Conservation (phyloP, 768 basidiomycete genomes). For the Termitomyces sp. region DNA sequence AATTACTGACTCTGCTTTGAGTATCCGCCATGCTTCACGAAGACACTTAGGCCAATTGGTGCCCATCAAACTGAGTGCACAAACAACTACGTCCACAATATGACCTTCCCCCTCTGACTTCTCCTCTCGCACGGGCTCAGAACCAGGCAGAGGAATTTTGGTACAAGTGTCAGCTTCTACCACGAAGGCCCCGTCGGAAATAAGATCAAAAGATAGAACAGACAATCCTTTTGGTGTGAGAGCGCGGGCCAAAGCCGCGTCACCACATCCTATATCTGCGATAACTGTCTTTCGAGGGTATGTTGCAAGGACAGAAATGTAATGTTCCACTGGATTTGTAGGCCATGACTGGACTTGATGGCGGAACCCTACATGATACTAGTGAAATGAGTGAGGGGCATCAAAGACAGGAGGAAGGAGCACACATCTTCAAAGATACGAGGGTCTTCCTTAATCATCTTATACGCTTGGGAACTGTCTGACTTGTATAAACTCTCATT, state of each 20-base stretch:
- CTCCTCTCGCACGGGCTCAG: slow-evolving; percentile 37
- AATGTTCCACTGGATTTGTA: slow-evolving; percentile 84
- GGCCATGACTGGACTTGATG: slow-evolving; percentile 93
- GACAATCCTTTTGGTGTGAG: slow-evolving; percentile 63
- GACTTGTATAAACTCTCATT: slow-evolving; percentile 93
- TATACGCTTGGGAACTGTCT: slow-evolving; percentile 62
- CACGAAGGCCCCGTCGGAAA: slow-evolving; percentile 70
- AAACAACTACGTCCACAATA: slow-evolving; percentile 87
- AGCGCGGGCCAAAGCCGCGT: slow-evolving; percentile 77
- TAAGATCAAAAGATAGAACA: slow-evolving; percentile 77
- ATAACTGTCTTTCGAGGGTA: slow-evolving; percentile 69
- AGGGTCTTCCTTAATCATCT: slow-evolving; percentile 83
- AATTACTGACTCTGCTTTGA: slow-evolving; percentile 61
- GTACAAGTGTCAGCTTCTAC: slow-evolving; percentile 87
- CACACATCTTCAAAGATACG: slow-evolving; percentile 77
- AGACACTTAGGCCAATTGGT: slow-evolving; percentile 93
- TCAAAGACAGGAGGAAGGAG: slow-evolving; percentile 1
- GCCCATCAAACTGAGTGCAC: slow-evolving; percentile 94
- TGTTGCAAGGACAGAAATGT: slow-evolving; percentile 57
- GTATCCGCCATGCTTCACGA: slow-evolving; percentile 82
- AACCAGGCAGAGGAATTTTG: slow-evolving; percentile 80
- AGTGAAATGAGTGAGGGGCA: slow-evolving; percentile 2
- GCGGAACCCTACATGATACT: slow-evolving; percentile 95
- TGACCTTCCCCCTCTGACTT: slow-evolving; percentile 54
- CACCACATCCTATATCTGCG: slow-evolving; percentile 93